phyloP scores from a whole-genome alignment of 2,329 filamentous ascomycete genomes.

The Aspergillus hortae region DNA sequence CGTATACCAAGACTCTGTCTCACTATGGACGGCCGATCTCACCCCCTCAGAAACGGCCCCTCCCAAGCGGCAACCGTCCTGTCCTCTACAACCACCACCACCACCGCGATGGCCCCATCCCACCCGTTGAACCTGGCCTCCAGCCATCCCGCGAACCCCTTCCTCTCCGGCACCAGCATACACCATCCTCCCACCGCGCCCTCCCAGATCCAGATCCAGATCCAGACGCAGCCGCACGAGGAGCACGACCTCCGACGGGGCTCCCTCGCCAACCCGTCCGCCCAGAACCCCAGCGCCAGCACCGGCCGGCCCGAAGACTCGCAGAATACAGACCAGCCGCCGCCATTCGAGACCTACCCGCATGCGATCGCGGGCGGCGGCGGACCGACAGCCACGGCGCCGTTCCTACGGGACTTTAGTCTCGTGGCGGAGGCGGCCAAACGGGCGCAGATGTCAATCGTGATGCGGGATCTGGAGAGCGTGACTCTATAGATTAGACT shows the following conservation, averaged over 20 bases:
- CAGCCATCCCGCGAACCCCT: not conserved
- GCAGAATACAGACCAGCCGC: conserved; percentile 10
- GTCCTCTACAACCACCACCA: not conserved
- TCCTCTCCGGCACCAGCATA: conserved; percentile 1
- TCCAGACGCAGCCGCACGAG: not conserved
- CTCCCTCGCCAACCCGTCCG: not conserved
- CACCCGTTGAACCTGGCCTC: conserved; percentile 6
- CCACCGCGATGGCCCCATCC: conserved; percentile 1
- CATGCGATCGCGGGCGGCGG: conserved; percentile 25
- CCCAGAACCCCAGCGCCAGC: not conserved
- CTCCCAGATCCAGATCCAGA: not conserved
- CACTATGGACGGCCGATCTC: conserved; percentile 1
- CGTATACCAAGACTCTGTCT: not conserved
- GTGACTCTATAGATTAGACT: conserved; percentile 28
- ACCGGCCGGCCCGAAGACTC: not conserved
- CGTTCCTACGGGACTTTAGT: conserved; percentile 75
- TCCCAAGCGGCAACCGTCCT: not conserved
- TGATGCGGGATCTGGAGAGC: conserved; percentile 75
- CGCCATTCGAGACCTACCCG: conserved; percentile 17
- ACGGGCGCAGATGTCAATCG: conserved; percentile 81
- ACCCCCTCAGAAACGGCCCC: conserved; percentile 2
- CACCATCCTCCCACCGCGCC: not conserved
- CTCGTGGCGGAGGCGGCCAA: conserved; percentile 91
- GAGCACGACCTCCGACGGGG: not conserved
- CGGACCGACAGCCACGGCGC: conserved; percentile 46